Conservation (phyloP, 805 yeast genomes). For the Myxozyma mucilagina region DNA sequence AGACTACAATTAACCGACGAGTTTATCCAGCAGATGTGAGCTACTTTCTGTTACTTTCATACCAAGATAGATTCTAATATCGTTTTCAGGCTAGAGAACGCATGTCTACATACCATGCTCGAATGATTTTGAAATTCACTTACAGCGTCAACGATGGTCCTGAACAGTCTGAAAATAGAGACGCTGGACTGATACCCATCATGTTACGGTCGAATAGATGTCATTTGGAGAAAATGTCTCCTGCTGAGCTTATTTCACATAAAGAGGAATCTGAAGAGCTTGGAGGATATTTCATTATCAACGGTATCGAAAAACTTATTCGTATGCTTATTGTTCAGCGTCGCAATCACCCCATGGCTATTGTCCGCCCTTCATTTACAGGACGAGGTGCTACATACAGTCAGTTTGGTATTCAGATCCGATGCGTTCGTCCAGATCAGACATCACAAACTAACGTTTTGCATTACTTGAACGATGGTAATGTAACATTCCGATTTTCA, state of each 20-base stretch:
- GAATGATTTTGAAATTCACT: conserved; percentile 71
- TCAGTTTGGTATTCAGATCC: conserved; percentile 87
- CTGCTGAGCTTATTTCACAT: conserved; percentile 70
- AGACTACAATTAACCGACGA: conserved; percentile 71
- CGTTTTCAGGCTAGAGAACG: conserved; percentile 74
- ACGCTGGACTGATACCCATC: conserved; percentile 86
- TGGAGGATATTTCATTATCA: conserved; percentile 94
- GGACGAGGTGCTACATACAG: conserved; percentile 92
- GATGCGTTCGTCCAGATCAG: conserved; percentile 95
- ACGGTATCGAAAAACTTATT: conserved; percentile 93
- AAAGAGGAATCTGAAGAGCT: conserved; percentile 93
- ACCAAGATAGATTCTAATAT: not conserved
- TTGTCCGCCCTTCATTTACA: conserved; percentile 89
- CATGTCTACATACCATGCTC: conserved; percentile 76
- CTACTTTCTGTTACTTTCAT: not conserved
- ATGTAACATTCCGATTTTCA: conserved; percentile 91
- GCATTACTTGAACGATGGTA: conserved; percentile 93
- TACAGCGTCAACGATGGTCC: conserved; percentile 91
- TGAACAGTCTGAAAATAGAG: conserved; percentile 75
- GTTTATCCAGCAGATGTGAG: conserved; percentile 68
- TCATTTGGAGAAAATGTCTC: conserved; percentile 81
- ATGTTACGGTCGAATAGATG: conserved; percentile 92
- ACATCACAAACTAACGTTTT: conserved; percentile 97
- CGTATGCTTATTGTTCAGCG: conserved; percentile 98
- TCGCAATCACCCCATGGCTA: conserved; percentile 97